Conservation (phyloP, 1,139 yeast species). For the Hanseniaspora sp. region DNA sequence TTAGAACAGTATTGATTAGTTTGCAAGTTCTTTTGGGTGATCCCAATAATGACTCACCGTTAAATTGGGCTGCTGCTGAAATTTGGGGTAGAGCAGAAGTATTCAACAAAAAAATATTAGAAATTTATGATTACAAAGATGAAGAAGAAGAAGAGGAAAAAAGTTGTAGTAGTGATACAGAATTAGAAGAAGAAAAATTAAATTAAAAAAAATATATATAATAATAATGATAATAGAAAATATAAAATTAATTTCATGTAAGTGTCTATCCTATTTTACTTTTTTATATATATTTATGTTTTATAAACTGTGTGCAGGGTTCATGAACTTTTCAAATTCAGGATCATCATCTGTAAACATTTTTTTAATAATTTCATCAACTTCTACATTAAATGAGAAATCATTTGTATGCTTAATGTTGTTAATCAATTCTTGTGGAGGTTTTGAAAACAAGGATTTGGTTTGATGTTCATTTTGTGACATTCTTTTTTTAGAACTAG, state of each 20-base stretch:
- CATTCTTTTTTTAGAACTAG: background rate
- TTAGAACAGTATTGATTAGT: constrained; percentile 48
- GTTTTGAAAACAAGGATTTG: background rate
- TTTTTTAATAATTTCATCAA: constrained; percentile 29
- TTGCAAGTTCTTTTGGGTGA: constrained; percentile 48
- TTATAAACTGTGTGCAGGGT: constrained; percentile 6
- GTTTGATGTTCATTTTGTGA: background rate
- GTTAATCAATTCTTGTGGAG: constrained; percentile 13
- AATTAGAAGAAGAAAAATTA: background rate
- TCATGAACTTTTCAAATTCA: constrained; percentile 13
- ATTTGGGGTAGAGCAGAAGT: constrained; percentile 38
- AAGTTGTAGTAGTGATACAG: background rate
- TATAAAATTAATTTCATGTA: background rate
- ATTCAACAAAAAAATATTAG: constrained; percentile 37
- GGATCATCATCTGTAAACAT: constrained; percentile 23
- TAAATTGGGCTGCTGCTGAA: constrained; percentile 38
- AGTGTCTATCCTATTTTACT: background rate
- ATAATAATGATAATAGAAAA: too few species aligned
- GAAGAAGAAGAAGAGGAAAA: constrained; percentile 29
- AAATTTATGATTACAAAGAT: constrained; percentile 31
- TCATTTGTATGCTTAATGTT: constrained; percentile 27
- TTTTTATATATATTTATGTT: too few species aligned
- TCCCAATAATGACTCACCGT: constrained; percentile 44
- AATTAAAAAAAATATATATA: too few species aligned
- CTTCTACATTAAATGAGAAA: constrained; percentile 29